Base-by-base conservation (phyloP, 768 basidiomycete species). In the Pulveroboletus sp. region DNA sequence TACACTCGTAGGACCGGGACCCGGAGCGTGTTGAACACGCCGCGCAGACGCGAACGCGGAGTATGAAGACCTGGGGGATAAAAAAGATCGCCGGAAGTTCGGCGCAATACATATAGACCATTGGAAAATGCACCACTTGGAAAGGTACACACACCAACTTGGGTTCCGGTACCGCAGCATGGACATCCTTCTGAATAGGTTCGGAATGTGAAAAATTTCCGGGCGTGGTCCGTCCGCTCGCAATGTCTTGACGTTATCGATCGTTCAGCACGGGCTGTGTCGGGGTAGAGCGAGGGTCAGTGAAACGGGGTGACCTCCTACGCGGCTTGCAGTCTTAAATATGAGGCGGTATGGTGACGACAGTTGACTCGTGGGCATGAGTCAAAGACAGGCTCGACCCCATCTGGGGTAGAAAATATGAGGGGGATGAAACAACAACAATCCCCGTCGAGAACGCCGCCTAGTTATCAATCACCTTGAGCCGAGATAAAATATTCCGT, bases 211-310 rank as follows among this genome's bases (percentile, higher is more conserved):
- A 64, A 53, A 50, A 16, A 9, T 2, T 50, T 41, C 35, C 40
- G 32, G 31, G 50, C 35, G 45, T 46, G 37, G 16, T 13, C 35
- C 33, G 46, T 34, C 32, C 33, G 48, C 40, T 50, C 41, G 35
- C 46, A 54, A 41, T 51, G 31, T 24, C n/a, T 51, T 62, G 60
- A 50, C 47, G 45, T 54, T 50, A 57, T 61, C 39, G 54, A 58
- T 62, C 50, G 43, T 62, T 43, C 39, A 17, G 38, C 20, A 24
- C 23, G 17, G n/a, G 35, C 50, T 36, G 49, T 43, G 23, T 43
- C 51, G 52, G 14, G 23, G 46, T 52, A 49, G 52, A 50, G 29
- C 51, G 37, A 43, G 36, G 41, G 31, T 36, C 20, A n/a, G 32
- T 46, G 57, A 58, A 59, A 40, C 39, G 23, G 45, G 45, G 49